These are phyloP conservation scores for Xeromyces bisporus DNA, from an alignment of 495 filamentous ascomycete species.

Conservation along the genomic window DNA sequence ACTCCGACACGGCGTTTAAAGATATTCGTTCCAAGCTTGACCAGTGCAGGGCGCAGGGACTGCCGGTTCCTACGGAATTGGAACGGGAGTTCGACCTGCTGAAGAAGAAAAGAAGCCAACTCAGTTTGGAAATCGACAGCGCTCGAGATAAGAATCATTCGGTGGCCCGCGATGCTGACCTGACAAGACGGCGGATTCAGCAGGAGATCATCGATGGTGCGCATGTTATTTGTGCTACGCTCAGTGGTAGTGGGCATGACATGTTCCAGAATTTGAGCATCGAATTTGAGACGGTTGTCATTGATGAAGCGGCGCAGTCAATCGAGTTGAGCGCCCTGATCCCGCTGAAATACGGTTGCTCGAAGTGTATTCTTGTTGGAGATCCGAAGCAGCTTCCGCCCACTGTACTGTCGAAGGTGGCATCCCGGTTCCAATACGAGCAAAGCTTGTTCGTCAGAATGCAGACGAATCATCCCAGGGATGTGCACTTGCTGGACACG, in stretches of 20 bases:
- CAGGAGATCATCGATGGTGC: constrained; percentile 80
- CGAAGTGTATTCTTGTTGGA: constrained; percentile 92
- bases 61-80: constrained; percentile 43
- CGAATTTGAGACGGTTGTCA: constrained; percentile 95
- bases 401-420: constrained; percentile 85
- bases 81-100: constrained; percentile 58
- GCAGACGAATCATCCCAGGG: constrained; percentile 74
- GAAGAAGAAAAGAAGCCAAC: constrained; percentile 55
- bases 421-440: constrained; percentile 85
- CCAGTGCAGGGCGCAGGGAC: constrained; percentile 44
- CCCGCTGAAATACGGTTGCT: constrained; percentile 90
- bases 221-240: constrained; percentile 85
- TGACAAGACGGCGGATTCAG: constrained; percentile 67
- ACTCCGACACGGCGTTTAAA: constrained; percentile 52
- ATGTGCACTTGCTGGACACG: constrained; percentile 87
- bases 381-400: constrained; percentile 95
- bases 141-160: constrained; percentile 70
- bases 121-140: constrained; percentile 68
- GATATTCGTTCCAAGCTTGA: constrained; percentile 52
- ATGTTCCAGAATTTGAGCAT: constrained; percentile 92
- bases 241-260: constrained; percentile 90
- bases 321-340: constrained; percentile 95
- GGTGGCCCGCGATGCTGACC: constrained; percentile 59
- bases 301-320: constrained; percentile 95
- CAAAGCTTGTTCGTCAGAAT: constrained; percentile 97